These are phyloP conservation scores for Juncus inflexus DNA, from an alignment of 176 grass and related monocot genomes.

Conservation along the genomic window DNA sequence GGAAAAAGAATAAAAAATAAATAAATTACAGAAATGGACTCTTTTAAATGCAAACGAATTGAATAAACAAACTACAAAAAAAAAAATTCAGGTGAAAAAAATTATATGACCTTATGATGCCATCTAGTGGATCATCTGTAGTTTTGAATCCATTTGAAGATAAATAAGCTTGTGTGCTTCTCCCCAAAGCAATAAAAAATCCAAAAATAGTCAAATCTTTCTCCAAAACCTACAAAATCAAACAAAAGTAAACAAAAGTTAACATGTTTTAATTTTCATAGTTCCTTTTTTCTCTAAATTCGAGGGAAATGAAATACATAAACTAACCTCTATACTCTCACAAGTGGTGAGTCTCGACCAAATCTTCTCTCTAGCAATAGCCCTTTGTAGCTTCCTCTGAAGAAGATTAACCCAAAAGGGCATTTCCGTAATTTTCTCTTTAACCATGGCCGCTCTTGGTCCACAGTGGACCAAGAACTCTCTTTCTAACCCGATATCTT, in stretches of 20 bases:
- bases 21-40: slow-evolving; percentile 20
- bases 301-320: slow-evolving; percentile 7
- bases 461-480: slow-evolving; percentile 94
- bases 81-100: slow-evolving; percentile 2
- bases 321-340: slow-evolving; percentile 97
- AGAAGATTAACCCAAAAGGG: slow-evolving; percentile 89
- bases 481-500: slow-evolving; percentile 81
- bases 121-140: slow-evolving; percentile 62
- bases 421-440: slow-evolving; percentile 47
- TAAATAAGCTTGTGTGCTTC: slow-evolving; percentile 80
- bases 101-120: slow-evolving; percentile 64
- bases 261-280: neutral
- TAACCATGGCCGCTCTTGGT: slow-evolving; percentile 59
- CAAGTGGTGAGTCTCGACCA: slow-evolving; percentile 97
- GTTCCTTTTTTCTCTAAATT: neutral
- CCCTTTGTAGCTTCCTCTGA: slow-evolving; percentile 70
- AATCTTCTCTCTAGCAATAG: slow-evolving; percentile 96
- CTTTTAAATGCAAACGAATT: neutral
- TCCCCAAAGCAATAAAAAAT: slow-evolving; percentile 98
- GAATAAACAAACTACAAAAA: slow-evolving; percentile 5
- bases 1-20: slow-evolving; percentile 14
- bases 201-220: slow-evolving; percentile 98
- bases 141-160: slow-evolving; percentile 63
- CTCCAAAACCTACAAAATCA: slow-evolving; percentile 72
- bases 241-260: neutral